phyloP scores from a whole-genome alignment of 2,329 filamentous ascomycete species.

The Phoma sp. region DNA sequence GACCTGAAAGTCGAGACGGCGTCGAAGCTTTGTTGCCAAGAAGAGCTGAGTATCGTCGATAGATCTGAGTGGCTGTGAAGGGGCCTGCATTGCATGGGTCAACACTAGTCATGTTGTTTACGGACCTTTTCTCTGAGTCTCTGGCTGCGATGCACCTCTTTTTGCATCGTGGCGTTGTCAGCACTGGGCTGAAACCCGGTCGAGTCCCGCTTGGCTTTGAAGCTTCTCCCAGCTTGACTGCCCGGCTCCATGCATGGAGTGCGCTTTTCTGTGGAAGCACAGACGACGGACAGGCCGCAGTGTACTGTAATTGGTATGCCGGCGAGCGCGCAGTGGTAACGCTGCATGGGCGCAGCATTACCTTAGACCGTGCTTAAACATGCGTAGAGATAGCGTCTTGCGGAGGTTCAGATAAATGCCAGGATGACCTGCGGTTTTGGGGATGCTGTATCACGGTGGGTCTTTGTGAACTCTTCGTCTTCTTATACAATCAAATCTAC shows the following conservation, averaged over 20 bases:
- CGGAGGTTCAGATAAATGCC: constrained; percentile 6
- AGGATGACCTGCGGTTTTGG: not conserved
- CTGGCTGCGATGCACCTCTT: constrained; percentile 5
- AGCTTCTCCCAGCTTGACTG: constrained; percentile 21
- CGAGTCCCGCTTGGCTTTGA: constrained; percentile 14
- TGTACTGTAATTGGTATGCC: constrained; percentile 2
- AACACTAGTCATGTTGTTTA: constrained; percentile 2
- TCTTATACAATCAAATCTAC: not conserved
- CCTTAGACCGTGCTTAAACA: constrained; percentile 2
- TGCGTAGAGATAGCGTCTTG: constrained; percentile 2
- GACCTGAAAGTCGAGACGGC: constrained; percentile 1
- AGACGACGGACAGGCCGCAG: not conserved
- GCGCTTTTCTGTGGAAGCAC: not conserved
- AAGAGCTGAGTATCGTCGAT: constrained; percentile 3
- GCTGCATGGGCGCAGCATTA: constrained; percentile 12
- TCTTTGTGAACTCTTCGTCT: not conserved
- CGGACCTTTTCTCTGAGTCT: constrained; percentile 1
- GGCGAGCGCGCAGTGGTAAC: not conserved
- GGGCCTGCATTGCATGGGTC: not conserved
- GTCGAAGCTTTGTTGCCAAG: constrained; percentile 14
- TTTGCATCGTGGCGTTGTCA: constrained; percentile 9
- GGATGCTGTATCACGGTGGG: not conserved
- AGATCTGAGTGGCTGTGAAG: constrained; percentile 14
- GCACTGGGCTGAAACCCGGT: constrained; percentile 9
- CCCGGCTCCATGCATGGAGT: constrained; percentile 5